phyloP scores from a whole-genome alignment of 208 protist genomes.

The Tritrichomonas foetus region DNA sequence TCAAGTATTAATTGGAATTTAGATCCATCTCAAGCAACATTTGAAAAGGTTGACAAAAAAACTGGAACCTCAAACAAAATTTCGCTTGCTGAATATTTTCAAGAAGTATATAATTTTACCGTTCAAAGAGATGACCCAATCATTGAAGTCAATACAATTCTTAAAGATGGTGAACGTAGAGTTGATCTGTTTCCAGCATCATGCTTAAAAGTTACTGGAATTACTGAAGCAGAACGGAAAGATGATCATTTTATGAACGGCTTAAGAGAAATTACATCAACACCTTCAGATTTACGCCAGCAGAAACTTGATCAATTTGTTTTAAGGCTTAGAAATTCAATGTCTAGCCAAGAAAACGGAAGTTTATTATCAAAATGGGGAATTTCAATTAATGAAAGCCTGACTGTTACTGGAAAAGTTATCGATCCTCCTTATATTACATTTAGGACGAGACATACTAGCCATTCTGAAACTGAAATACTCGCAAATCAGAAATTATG shows the following conservation, averaged over 20 bases:
- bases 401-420: not conserved
- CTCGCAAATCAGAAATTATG: not conserved
- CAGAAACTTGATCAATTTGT: not conserved
- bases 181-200: not conserved
- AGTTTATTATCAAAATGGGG: not conserved
- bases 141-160: too few relatives aligned
- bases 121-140: not conserved
- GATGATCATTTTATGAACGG: not conserved
- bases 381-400: not conserved
- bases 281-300: not conserved
- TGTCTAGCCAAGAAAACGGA: too few relatives aligned
- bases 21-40: not conserved
- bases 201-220: not conserved
- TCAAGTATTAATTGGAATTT: not conserved
- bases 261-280: not conserved
- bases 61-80: too few relatives aligned
- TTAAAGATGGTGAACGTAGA: not conserved
- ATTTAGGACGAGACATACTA: too few relatives aligned
- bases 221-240: not conserved
- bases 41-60: too few relatives aligned
- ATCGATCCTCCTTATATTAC: not conserved
- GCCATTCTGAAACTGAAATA: too few relatives aligned
- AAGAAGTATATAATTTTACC: not conserved
- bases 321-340: not conserved
- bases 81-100: not conserved